Base-by-base conservation (phyloP, 164 flowering plant genomes). In the Nymphaea thermarum region DNA sequence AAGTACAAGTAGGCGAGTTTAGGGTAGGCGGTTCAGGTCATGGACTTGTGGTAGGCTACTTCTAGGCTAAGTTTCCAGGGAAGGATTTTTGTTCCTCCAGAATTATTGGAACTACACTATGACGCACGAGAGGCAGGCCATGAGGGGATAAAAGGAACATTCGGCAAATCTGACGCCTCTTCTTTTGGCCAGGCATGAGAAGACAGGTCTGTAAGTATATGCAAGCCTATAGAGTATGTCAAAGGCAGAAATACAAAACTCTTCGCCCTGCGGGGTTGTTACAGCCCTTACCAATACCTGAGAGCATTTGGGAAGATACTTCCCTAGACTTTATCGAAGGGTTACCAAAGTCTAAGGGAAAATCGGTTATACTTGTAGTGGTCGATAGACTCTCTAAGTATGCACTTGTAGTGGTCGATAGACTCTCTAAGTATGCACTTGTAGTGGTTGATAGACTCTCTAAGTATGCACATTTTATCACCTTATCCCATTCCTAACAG, bases 251-350 rank as follows among this genome's bases (percentile, higher is more conserved):
- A 43, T 51, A 17, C 12, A 42, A 66, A 11, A 47, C 16, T 11
- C n/a, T 53, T 7, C 18, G 42, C 8, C 53, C 65, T n/a, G 1
- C 74, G 1, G 53, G 70, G 5, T 43, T 62, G 43, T 60, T 72
- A 18, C 66, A 72, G 43, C 66, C 66, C 4, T 12, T 66, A 4
- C 73, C 43, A 7, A 60, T 61, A 4, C 70, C 66, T 0, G 18
- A 44, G 4, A 16, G 12, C 5, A 42, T 67, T 4, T 71, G 70
- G 70, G 16, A 7, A 15, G 66, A 67, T 3, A 62, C 67, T 2
- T 62, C 70, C 3, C 63, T 72, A 70, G 70, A 72, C 25, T 72
- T 72, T 44, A 67, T 67, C 4, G 25, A 67, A 7, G 70, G 74
- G 1, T 43, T 67, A 17, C 67, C 70, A 3, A 12, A 6, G 4